Evolutionary conservation across 129 eudicot species (phyloP).

Genomic region (Solidago caesia): DNA sequence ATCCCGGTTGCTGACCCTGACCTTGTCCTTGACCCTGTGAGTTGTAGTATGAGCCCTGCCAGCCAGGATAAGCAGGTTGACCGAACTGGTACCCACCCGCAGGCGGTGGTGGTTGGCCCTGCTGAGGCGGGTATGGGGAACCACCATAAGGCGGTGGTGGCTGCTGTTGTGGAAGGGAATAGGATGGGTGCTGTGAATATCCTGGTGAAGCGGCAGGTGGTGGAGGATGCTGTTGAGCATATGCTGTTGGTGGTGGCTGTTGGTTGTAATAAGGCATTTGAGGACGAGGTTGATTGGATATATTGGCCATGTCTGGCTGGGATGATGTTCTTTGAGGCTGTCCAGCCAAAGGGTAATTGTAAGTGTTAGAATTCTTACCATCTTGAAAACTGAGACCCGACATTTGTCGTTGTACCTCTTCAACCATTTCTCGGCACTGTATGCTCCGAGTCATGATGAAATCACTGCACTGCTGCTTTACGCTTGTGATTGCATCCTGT

Average conservation of each 20-base stretch:
- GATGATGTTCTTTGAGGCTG: slow-evolving; percentile 57
- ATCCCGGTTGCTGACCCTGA: slow-evolving; percentile 70
- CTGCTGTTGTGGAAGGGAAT: slow-evolving; percentile 42
- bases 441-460: slow-evolving; percentile 93
- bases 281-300: slow-evolving; percentile 42
- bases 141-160: slow-evolving; percentile 61
- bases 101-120: slow-evolving; percentile 61
- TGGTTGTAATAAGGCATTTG: slow-evolving; percentile 56
- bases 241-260: slow-evolving; percentile 50
- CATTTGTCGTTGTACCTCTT: slow-evolving; percentile 79
- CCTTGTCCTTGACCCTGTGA: slow-evolving; percentile 73
- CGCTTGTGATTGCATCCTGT: slow-evolving; percentile 93
- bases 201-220: slow-evolving; percentile 40
- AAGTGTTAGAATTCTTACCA: slow-evolving; percentile 40
- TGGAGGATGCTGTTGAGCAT: slow-evolving; percentile 46
- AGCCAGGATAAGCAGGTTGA: slow-evolving; percentile 94
- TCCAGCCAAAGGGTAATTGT: slow-evolving; percentile 53
- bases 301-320: slow-evolving; percentile 35
- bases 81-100: slow-evolving; percentile 69
- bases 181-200: slow-evolving; percentile 40
- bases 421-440: slow-evolving; percentile 95
- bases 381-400: slow-evolving; percentile 93
- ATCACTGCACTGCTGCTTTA: slow-evolving; percentile 96
- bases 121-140: slow-evolving; percentile 63
- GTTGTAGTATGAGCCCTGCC: slow-evolving; percentile 93